Base-by-base conservation (phyloP, 768 basidiomycete species). In the Phylloporus scabripes region DNA sequence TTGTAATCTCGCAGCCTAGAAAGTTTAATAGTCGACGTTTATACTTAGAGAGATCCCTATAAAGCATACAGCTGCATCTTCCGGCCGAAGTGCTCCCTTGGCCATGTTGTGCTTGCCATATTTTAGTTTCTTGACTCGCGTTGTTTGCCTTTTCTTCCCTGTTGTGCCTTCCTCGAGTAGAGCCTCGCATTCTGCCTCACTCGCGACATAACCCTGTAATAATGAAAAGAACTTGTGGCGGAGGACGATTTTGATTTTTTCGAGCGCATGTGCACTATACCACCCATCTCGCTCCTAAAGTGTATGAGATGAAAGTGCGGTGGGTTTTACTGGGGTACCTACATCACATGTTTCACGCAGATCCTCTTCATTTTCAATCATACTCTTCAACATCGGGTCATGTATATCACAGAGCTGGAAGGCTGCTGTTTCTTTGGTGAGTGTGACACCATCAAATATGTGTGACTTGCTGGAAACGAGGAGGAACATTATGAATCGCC, bases 401-500 rank as follows among this genome's bases (percentile, higher is more conserved):
- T 75, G 69, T 55, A 99, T 87, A 64, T 99, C 96, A 65, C 89
- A 89, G 6, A 99, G 74, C 66, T 98, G 96, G 70, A 91, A 99
- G 15, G 92, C 89, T 1, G 92, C 92, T 0, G 90, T 87, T 65
- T 95, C 88, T 57, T 86, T 83, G 39, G 85, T 81, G 40, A 92
- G 67, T 7, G 79, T 79, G 50, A 80, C 63, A 0, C 95, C 96
- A 63, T 99, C 92, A 57, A 98, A 99, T 28, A 92, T 77, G 64
- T 98, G 92, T 0, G 86, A 85, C 57, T 73, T 75, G 53, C 82
- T 83, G 48, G 9, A 42, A 42, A n/a, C 17, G 52, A 36, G n/a
- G n/a, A 5, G 8, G 10, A 37, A 4, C 5, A 23, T 42, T 33
- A 47, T 26, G 29, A 38, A 48, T 40, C 0, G 2, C 23, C 8